phyloP scores from a whole-genome alignment of 192 early-diverging fungal genomes.

The Thoreauomyces humboldtii region DNA sequence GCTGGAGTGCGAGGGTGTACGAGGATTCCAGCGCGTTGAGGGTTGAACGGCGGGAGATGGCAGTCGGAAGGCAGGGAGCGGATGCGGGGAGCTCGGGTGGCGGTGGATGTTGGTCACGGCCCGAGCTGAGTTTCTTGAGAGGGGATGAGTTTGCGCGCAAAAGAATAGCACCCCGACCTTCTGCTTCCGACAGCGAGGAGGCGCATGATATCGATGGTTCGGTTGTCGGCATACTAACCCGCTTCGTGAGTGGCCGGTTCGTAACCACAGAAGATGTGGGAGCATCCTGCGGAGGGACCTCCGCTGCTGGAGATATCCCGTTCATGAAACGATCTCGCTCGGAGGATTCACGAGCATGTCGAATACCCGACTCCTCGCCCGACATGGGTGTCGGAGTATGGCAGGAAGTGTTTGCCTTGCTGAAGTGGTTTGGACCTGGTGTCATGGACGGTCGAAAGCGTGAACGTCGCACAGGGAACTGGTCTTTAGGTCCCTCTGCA shows the following conservation, averaged over 20 bases:
- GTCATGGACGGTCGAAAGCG: neutral
- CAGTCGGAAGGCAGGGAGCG: neutral
- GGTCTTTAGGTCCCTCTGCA: neutral
- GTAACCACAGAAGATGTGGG: too few relatives aligned
- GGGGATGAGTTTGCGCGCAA: slow-evolving; percentile 5
- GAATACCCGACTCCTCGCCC: neutral
- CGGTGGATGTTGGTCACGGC: neutral
- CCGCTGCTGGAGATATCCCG: neutral
- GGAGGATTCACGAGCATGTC: neutral
- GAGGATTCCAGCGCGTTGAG: neutral
- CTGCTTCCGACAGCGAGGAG: too few relatives aligned
- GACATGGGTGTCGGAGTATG: too few relatives aligned
- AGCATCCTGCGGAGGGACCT: neutral
- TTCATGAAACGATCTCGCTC: neutral
- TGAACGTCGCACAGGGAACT: neutral
- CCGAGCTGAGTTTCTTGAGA: slow-evolving; percentile 3
- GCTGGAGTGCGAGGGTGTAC: slow-evolving; percentile 13
- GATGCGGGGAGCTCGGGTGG: neutral
- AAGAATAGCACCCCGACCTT: too few relatives aligned
- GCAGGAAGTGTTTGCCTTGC: neutral
- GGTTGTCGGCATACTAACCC: too few relatives aligned
- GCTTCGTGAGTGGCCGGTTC: too few relatives aligned
- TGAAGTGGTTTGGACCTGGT: neutral
- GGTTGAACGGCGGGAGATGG: neutral
- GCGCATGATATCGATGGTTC: too few relatives aligned